Base-by-base conservation (phyloP, 805 yeast genomes). In the Hanseniaspora occidentalis region DNA sequence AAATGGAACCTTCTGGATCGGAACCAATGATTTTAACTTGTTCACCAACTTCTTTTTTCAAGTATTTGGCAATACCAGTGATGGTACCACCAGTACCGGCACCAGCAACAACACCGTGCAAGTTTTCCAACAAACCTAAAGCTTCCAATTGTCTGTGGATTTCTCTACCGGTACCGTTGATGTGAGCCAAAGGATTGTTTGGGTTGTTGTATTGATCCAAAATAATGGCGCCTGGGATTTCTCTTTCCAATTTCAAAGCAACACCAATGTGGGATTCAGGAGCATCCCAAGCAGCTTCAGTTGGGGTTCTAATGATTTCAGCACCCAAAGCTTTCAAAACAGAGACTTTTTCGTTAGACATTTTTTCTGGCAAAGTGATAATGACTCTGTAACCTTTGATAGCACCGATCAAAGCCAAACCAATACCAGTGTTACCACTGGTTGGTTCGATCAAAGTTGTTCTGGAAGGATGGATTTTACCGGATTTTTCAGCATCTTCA, bases 31-130 rank as follows among this genome's bases (percentile, higher is more conserved):
- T 72, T 43, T 67, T 58, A 46, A 84, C 66, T 13, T 73, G 62
- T 20, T 76, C 63, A 60, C 81, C 71, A 20, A 42, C 41, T 59
- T 79, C 71, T 57, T 76, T 83, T 65, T 83, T 83, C 58, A 84
- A 68, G 51, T 77, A 84, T 50, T 67, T 70, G 42, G 92, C 75
- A 50, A 82, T 81, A 65, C 95, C 95, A 39, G 83, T 66, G 56
- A 84, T 79, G 40, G 95, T 84, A 64, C 95, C 95, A 62, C 95
- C 95, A 43, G 95, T 84, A 64, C 95, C 95, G 6, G 95, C 94
- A 59, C 95, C 95, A 29, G 94, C 94, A 41, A 84, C 81, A 35
- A 84, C 67, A 45, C 79, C 84, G 41, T 75, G 75, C 40, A 84
- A 67, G 44, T 77, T 71, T 26, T 88, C 84, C 37, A 57, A 58